Evolutionary conservation across 2,329 filamentous ascomycete genomes (phyloP), one percentile per base, ranked within the genome.

Genomic region (Diaporthe citriasiana): DNA sequence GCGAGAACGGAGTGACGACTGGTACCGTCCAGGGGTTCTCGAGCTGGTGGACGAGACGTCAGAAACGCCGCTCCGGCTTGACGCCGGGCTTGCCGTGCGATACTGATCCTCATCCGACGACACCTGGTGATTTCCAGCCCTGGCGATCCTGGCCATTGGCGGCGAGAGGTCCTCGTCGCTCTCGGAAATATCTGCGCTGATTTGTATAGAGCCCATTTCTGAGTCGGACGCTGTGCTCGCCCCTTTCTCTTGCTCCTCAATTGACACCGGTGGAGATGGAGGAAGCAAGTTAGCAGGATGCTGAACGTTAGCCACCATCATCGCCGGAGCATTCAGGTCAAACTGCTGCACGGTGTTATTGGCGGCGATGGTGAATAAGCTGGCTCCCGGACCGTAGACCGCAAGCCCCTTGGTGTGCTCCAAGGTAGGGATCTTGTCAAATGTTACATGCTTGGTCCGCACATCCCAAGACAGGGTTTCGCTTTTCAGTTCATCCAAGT

Each of bases 381-480:
- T 94, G n/a, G 96, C 96, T 9, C 93, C 95, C 0, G 95, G 93
- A 1, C 96, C 97, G 82, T 97, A 97, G 75, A 95, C 93, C 57
- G 95, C 93, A 56, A 99, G 89, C 22, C 94, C 96, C 76, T 90
- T 90, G 73, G 98, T 90, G 77, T 93, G 91, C 50, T 97, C 93
- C 9, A 95, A 88, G 1, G 95, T 98, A 8, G 95, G 95, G 73
- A 98, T 94, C 74, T 90, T 89, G 79, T 98, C 95, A 83, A 92
- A 97, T 4, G 95, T 95, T 78, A 99, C 95, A 80, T 97, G 93
- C 82, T 98, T 98, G n/a, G 97, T 99, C 76, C 95, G 91, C 57
- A 99, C 97, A 87, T 99, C 97, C 96, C 97, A 99, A 73, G 95
- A 93, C 79, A 94, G 92, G 50, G 95, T 98, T 87, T 98, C 94